Evolutionary conservation across 2,329 filamentous ascomycete genomes (phyloP).

Genomic region (Aspergillus fijiensis): DNA sequence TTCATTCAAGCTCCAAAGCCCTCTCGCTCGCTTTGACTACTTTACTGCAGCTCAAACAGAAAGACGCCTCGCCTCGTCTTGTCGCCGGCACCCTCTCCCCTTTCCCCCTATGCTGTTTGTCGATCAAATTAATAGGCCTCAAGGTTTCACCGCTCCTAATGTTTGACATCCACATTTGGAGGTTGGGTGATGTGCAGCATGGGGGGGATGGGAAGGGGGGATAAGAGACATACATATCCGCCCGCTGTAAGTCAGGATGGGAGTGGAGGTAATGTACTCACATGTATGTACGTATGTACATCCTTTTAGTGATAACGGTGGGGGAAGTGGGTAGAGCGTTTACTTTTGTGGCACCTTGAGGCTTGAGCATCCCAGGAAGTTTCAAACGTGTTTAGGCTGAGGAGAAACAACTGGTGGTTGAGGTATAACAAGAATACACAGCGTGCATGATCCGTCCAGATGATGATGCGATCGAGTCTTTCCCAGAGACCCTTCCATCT

Average conservation of each 20-base stretch:
- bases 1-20: neutral
- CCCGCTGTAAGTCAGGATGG: neutral
- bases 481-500: neutral
- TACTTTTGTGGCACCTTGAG: neutral
- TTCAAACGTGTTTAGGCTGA: slow-evolving; percentile 7
- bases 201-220: neutral
- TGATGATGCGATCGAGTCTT: neutral
- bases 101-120: neutral
- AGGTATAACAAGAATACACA: neutral
- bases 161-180: slow-evolving; percentile 17
- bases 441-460: neutral
- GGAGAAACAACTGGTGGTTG: neutral
- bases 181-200: slow-evolving; percentile 10
- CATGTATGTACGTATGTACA: neutral
- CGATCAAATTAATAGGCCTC: neutral
- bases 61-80: neutral
- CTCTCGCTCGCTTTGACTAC: neutral
- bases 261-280: too few species aligned
- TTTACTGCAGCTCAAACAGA: neutral
- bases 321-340: neutral
- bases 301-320: slow-evolving; percentile 3
- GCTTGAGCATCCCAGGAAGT: neutral
- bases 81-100: neutral
- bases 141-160: slow-evolving; percentile 11
- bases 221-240: slow-evolving; percentile 4